These are phyloP conservation scores for Carallia brachiata DNA, from an alignment of 345 rosid genomes.

Conservation along the genomic window DNA sequence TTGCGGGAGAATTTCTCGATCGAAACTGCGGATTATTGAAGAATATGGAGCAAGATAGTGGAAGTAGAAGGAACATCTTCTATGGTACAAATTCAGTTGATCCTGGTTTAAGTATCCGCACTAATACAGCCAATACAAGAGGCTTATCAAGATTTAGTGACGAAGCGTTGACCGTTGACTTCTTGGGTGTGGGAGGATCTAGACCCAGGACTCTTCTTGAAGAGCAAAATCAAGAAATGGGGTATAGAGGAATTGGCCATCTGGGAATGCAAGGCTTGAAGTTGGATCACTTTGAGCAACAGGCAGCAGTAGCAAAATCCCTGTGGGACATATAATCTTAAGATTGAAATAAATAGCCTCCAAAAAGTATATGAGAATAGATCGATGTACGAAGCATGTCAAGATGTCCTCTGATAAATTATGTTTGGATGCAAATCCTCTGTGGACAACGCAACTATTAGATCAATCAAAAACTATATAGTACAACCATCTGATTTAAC, in stretches of 20 bases:
- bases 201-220: constrained; percentile 32
- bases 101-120: constrained; percentile 7
- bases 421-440: background rate
- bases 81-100: constrained; percentile 13
- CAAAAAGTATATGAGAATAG: background rate
- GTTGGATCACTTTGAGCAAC: constrained; percentile 35
- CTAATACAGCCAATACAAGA: constrained; percentile 2
- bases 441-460: too few species aligned
- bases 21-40: constrained; percentile 21
- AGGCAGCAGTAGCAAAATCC: constrained; percentile 32
- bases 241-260: constrained; percentile 28
- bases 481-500: too few species aligned
- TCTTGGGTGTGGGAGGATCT: constrained; percentile 55
- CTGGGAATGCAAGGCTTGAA: constrained; percentile 22
- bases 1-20: constrained; percentile 18
- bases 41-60: constrained; percentile 9
- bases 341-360: background rate
- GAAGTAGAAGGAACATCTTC: constrained; percentile 3
- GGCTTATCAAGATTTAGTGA: constrained; percentile 24
- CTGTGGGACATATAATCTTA: constrained; percentile 37
- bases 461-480: too few species aligned
- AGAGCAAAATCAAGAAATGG: constrained; percentile 30
- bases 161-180: constrained; percentile 53
- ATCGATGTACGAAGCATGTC: too few species aligned
- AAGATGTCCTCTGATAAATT: background rate